phyloP scores from a whole-genome alignment of 345 rosid species.

The Euphorbia lathyris region DNA sequence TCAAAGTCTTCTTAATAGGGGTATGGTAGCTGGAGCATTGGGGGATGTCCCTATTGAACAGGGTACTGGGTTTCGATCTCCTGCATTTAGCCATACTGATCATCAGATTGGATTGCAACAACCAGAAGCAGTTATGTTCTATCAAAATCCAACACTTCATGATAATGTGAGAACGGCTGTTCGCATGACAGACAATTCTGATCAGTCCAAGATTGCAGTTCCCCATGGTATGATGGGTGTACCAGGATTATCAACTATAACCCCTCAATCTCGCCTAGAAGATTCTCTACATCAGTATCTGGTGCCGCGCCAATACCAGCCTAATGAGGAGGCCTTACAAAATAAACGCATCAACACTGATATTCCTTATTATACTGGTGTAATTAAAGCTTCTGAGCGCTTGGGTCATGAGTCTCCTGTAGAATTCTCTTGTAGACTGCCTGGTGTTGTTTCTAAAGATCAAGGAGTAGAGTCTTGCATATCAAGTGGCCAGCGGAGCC shows the following conservation, averaged over 20 bases:
- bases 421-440: constrained; percentile 32
- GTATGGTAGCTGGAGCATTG: constrained; percentile 28
- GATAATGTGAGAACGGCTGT: constrained; percentile 23
- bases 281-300: constrained; percentile 28
- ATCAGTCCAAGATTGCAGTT: constrained; percentile 28
- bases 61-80: constrained; percentile 29
- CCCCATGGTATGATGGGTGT: constrained; percentile 24
- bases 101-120: constrained; percentile 32
- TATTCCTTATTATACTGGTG: constrained; percentile 22
- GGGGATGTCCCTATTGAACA: constrained; percentile 39
- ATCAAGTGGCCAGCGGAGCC: constrained; percentile 28
- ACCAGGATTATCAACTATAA: constrained; percentile 24
- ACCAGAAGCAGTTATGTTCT: constrained; percentile 25
- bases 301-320: constrained; percentile 25
- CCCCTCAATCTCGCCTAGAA: constrained; percentile 30
- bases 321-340: constrained; percentile 31
- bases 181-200: constrained; percentile 28
- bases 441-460: constrained; percentile 26
- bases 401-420: constrained; percentile 30
- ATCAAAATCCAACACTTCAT: constrained; percentile 24
- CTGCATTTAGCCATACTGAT: constrained; percentile 28
- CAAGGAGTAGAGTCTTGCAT: constrained; percentile 25
- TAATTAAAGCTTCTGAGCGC: constrained; percentile 33
- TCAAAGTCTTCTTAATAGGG: constrained; percentile 46
- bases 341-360: constrained; percentile 25